Conservation (phyloP, 1,284 basidiomycete genomes). For the Marasmius fiardii region DNA sequence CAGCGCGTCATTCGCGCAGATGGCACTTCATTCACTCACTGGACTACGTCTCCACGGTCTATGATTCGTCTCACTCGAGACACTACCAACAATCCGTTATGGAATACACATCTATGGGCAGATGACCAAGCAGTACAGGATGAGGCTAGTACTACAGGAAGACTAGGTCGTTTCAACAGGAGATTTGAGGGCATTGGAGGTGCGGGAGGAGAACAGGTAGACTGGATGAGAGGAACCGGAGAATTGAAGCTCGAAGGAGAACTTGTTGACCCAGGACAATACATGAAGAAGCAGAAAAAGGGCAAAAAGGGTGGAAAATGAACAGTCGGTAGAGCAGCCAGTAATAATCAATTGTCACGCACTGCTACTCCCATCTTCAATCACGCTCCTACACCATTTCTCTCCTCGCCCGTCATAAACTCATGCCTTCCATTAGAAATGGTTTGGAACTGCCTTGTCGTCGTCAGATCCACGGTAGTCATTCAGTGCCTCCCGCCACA, state of each 20-base stretch:
- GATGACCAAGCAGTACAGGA: conserved; percentile 63
- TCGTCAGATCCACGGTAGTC: neutral
- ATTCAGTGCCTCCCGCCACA: neutral
- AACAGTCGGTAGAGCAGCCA: neutral
- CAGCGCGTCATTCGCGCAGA: conserved; percentile 82
- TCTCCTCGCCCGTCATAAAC: neutral
- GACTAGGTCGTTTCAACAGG: conserved; percentile 77
- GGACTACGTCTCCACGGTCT: conserved; percentile 81
- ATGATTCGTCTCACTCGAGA: conserved; percentile 76
- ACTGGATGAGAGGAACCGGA: conserved; percentile 43
- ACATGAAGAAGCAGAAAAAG: conserved; percentile 13
- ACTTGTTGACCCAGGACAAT: conserved; percentile 17
- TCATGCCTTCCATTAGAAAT: neutral
- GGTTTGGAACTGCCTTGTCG: neutral
- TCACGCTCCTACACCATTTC: no score
- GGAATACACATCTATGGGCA: conserved; percentile 62
- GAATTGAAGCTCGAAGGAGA: conserved; percentile 18
- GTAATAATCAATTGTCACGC: neutral
- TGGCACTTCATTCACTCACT: conserved; percentile 83
- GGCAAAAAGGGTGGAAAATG: conserved; percentile 12
- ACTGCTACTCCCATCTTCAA: neutral
- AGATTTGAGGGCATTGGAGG: conserved; percentile 64
- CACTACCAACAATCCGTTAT: conserved; percentile 81
- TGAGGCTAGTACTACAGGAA: conserved; percentile 68
- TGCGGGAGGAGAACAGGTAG: conserved; percentile 32